Conservation (phyloP, 352 stramenopile species). For the Thraustochytrium sp. region DNA sequence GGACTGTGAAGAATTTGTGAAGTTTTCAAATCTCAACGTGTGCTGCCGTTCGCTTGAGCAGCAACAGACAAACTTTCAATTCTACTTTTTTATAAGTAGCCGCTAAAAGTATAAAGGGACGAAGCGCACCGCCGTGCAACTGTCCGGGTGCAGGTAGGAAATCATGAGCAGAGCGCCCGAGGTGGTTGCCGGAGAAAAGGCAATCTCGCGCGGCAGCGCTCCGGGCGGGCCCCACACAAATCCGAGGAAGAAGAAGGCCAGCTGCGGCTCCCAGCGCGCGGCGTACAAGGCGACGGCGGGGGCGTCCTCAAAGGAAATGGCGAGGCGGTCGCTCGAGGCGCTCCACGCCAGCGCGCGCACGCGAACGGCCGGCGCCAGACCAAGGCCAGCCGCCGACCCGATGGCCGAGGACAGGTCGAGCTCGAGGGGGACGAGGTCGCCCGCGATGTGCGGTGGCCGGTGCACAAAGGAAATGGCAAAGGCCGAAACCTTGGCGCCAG, state of each 20-base stretch:
- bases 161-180: background rate
- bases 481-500: background rate
- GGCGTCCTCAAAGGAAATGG: background rate
- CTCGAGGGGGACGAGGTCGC: background rate
- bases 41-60: no score
- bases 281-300: conserved; percentile 25
- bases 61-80: no score
- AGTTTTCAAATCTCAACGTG: no score
- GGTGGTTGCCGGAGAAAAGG: background rate
- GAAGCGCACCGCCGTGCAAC: background rate
- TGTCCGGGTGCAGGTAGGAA: background rate
- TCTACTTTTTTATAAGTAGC: no score
- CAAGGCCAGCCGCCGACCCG: background rate
- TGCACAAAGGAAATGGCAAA: conserved; percentile 12
- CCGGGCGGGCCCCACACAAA: conserved; percentile 20
- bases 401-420: background rate
- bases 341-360: background rate
- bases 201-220: background rate
- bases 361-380: background rate
- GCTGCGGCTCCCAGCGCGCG: background rate
- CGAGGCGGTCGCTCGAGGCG: conserved; percentile 6
- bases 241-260: conserved; percentile 22
- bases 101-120: conserved; percentile 38
- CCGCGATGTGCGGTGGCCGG: background rate
- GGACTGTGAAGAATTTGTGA: no score